phyloP scores from a whole-genome alignment of 768 basidiomycete genomes.

The Chalciporus piperatus region DNA sequence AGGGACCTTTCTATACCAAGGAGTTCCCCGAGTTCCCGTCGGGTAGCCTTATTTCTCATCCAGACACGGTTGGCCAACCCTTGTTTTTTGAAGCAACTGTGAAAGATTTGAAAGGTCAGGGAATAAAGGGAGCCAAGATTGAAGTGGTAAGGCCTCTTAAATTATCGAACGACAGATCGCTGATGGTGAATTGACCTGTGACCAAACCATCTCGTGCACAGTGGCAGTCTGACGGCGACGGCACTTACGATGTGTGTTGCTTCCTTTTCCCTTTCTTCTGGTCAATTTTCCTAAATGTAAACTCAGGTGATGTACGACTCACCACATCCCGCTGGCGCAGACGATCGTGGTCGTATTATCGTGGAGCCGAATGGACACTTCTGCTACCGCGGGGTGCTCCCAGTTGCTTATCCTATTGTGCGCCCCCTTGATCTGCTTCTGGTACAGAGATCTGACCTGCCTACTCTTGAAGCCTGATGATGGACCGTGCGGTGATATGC shows the following conservation, averaged over 20 bases:
- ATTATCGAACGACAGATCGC: neutral
- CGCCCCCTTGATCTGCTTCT: neutral
- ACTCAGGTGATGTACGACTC: neutral
- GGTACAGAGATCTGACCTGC: neutral
- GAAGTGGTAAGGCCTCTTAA: neutral
- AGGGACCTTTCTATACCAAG: neutral
- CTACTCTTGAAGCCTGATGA: neutral
- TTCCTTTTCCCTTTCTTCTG: neutral
- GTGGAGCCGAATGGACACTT: neutral
- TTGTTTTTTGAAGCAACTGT: neutral
- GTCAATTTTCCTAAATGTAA: neutral
- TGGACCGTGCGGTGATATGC: neutral
- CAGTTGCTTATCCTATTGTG: neutral
- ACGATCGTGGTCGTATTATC: neutral
- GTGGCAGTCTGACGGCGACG: neutral
- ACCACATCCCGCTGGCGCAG: neutral
- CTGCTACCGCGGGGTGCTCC: neutral
- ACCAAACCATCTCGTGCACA: neutral
- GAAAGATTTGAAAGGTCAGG: neutral
- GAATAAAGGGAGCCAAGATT: neutral
- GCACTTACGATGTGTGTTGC: neutral
- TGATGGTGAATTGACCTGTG: neutral
- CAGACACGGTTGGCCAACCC: neutral
- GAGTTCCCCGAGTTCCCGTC: neutral
- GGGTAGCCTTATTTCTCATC: neutral